A percentile compares a stretch with the other conserved stretches of the same genome.
Evolutionary conservation across 202 grass and related monocot species (phyloP).

Genomic region (Cymbopogon flexuosus): DNA sequence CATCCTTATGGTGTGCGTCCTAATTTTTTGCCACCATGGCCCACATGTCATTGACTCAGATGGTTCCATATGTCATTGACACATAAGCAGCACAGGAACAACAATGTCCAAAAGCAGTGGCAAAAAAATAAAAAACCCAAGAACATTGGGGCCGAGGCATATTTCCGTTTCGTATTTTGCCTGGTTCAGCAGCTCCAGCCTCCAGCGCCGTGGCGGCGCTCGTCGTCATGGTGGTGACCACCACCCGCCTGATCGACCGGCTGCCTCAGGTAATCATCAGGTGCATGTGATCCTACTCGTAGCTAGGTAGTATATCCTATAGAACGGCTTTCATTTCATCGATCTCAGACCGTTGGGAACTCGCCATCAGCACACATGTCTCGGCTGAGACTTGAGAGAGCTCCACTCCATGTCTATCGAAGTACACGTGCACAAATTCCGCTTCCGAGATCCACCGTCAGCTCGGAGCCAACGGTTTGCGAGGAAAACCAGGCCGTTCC

Average conservation of each 20-base stretch:
- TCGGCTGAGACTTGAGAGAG: not conserved
- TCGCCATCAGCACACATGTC: constrained; percentile 28
- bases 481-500: not conserved
- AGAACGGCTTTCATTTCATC: not conserved
- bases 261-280: too few species aligned
- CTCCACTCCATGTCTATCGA: not conserved
- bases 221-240: not conserved
- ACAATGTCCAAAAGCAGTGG: too few species aligned
- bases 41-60: too few species aligned
- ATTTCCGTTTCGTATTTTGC: too few species aligned
- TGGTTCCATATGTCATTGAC: too few species aligned
- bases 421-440: not conserved
- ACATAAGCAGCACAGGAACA: too few species aligned
- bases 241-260: too few species aligned
- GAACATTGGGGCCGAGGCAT: too few species aligned
- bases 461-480: not conserved
- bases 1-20: too few species aligned
- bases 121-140: too few species aligned
- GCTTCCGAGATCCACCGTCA: not conserved
- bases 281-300: not conserved
- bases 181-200: not conserved
- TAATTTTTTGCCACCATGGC: too few species aligned
- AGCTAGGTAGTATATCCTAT: not conserved
- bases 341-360: not conserved
- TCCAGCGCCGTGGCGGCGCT: not conserved